Evolutionary conservation across 23 red algal genomes (phyloP), one percentile per base, ranked within the genome.

Genomic region (Chondrus crispus): DNA sequence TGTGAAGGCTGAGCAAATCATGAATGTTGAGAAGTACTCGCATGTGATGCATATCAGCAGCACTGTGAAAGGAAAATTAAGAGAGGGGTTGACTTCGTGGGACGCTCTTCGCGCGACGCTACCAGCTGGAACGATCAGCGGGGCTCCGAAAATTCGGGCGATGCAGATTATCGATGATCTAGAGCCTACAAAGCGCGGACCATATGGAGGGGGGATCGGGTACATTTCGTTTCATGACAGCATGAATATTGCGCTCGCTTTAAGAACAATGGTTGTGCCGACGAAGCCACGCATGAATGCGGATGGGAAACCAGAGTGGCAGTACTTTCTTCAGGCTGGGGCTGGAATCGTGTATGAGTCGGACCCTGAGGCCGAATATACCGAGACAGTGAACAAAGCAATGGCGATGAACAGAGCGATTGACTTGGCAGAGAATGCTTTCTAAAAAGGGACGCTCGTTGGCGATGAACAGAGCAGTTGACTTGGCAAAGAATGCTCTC

Each of bases 101-200:
- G 97, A 99, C 81, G 97, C 97, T 0, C 88, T 99, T 32, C 94
- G 95, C 36, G 87, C 97, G 18, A 93, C 93, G 49, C 83, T 99
- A 49, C 97, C 97, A 12, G 97, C 94, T 46, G 97, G 93, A 43
- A 99, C 97, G 16, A 93, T 99, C 41, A 93, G 88, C 29, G 97
- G 97, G 24, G 97, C 97, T 24, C 97, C 97, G 5, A 99, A 99
- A 60, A 91, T 99, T 22, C 97, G 97, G 11, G 87, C 93, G 2
- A 99, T 99, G 93, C 97, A 99, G 57, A 99, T 99, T 35, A 99
- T 99, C 58, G 97, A 99, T 77, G 87, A 87, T 36, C 83, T 99
- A 14, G 97, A 99, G 51, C 93, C 91, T 40, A 99, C 90, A 39
- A 93, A 82, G 68, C 88, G 97, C 20, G 97, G 97, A 29, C 97